phyloP scores from a whole-genome alignment of 495 filamentous ascomycete species.

The Tirmania nivea region DNA sequence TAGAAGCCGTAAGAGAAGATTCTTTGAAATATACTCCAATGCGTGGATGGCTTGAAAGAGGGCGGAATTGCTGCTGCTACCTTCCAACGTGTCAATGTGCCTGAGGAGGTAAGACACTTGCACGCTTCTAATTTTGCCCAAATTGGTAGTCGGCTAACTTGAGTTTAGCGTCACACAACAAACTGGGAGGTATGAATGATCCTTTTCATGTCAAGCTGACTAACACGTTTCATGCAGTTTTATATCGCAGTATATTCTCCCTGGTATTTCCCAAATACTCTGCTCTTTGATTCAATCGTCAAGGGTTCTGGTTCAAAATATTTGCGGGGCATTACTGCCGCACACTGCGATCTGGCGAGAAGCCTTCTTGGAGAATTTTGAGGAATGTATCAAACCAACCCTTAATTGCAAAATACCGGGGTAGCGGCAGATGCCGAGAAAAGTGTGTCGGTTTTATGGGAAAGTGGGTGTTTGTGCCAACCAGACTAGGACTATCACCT shows the following conservation, averaged over 20 bases:
- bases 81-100: constrained; percentile 60
- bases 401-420: no score
- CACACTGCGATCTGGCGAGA: constrained; percentile 45
- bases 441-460: no score
- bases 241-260: constrained; percentile 37
- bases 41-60: constrained; percentile 35
- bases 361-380: constrained; percentile 38
- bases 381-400: constrained; percentile 32
- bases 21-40: constrained; percentile 41
- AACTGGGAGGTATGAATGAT: no score
- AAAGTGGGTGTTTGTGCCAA: no score
- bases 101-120: constrained; percentile 24
- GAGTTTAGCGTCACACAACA: no score
- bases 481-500: no score
- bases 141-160: no score
- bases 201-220: no score
- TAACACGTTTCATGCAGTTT: no score
- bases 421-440: no score
- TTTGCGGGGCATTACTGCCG: constrained; percentile 52
- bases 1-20: constrained; percentile 47
- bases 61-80: constrained; percentile 38
- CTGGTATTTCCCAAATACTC: no score
- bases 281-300: no score
- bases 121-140: constrained; percentile 4
- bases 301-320: constrained; percentile 41